Base-by-base conservation (phyloP, 108 stramenopile genomes). In the Parietichytrium sp. region DNA sequence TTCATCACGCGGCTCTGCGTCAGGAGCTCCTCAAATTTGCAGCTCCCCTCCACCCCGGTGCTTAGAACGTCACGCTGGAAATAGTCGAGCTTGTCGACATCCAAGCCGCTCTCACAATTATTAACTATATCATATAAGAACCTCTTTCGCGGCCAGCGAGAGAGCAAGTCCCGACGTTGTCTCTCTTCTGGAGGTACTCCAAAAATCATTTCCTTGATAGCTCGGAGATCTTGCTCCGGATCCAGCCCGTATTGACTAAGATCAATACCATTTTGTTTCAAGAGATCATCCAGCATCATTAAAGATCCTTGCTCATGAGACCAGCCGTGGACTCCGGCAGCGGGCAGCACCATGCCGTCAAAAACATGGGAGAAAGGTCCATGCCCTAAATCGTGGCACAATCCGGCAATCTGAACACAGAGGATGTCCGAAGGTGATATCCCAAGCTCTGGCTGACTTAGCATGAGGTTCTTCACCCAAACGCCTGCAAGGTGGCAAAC, bases 11-110 rank as follows among this genome's bases (percentile, higher is more conserved):
- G 51, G 3, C 4, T 18, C 3, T 4, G 3, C 3, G 4, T 15
- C 51, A 79, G 3, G 13, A 79, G 78, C 49, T 48, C 4, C 3
- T 8, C 3, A 48, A 54, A 61, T 16, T 79, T 48, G 29, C 47
- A 79, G 25, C 48, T 54, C 54, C 13, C 81, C 47, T 33, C 51
- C 82, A 45, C 47, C 23, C 55, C 80, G 78, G 2, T 51, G 30
- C 33, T 47, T 4, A 12, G 54, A 16, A 47, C 49, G 83, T 88
- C 87, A 15, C 87, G n/a, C 54, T 80, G 80, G 49, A 89, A 85
- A 61, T 89, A 89, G 85, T 89, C 88, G 31, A 89, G 84, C 85
- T 89, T 89, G 81, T 89, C 88, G 10, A 86, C 85, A 36, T 89
- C 88, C 15, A 89, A 36, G 8, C 85, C 85, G 27, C 83, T 83